Percentiles rank a stretch among this genome's conserved stretches.
Conservation (phyloP, 768 basidiomycete genomes). For the Boletellus ananiceps region DNA sequence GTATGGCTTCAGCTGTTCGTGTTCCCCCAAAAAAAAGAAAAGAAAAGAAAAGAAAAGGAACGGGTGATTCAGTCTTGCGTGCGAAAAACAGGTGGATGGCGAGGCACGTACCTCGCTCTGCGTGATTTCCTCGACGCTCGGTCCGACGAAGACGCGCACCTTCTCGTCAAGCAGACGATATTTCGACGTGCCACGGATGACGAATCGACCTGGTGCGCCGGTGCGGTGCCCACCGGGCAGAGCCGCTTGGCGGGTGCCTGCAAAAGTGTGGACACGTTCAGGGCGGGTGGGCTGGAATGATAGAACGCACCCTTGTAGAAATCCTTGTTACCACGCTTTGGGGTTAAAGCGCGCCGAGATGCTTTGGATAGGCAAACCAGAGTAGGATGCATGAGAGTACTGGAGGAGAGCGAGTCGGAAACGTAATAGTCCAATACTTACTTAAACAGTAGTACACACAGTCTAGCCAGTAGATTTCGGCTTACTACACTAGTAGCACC, state of each 20-base stretch:
- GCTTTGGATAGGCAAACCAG: constrained; percentile 73
- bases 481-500: too few species aligned
- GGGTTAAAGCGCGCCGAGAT: constrained; percentile 73
- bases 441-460: too few species aligned
- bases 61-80: neutral
- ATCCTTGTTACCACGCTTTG: constrained; percentile 92
- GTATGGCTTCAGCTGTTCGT: constrained; percentile 24
- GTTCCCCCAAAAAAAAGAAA: neutral
- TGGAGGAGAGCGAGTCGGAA: too few species aligned
- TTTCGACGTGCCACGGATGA: constrained; percentile 70
- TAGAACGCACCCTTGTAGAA: constrained; percentile 82
- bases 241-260: constrained; percentile 79
- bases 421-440: too few species aligned
- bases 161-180: constrained; percentile 78
- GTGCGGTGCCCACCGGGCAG: constrained; percentile 84
- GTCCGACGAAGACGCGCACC: constrained; percentile 81
- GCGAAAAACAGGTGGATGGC: neutral
- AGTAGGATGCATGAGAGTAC: constrained; percentile 58
- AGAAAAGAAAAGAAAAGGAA: neutral
- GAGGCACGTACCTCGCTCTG: constrained; percentile 47
- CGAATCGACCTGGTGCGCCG: constrained; percentile 84
- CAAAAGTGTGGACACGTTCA: neutral
- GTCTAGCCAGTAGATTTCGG: too few species aligned
- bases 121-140: constrained; percentile 60
- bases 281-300: neutral